These are phyloP conservation scores for Vitis hybrid DNA, from an alignment of 177 flowering plant genomes.

Conservation along the genomic window DNA sequence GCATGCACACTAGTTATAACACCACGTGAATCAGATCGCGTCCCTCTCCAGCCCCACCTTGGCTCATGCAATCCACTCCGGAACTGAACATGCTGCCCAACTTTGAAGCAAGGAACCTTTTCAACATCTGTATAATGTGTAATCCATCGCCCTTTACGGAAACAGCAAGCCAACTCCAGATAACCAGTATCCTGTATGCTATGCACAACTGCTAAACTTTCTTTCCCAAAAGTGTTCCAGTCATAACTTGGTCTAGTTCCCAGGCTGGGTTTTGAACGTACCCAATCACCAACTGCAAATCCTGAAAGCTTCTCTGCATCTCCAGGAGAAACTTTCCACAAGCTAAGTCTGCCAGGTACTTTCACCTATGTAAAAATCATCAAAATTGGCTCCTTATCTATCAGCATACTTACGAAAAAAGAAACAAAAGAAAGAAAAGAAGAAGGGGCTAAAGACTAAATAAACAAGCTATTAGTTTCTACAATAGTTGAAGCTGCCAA, in stretches of 20 bases:
- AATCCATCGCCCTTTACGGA: conserved; percentile 72
- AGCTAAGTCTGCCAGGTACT: conserved; percentile 67
- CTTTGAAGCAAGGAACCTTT: conserved; percentile 64
- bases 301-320: conserved; percentile 92
- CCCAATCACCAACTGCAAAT: conserved; percentile 99
- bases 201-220: conserved; percentile 81
- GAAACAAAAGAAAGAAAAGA: neutral
- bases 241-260: conserved; percentile 91
- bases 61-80: conserved; percentile 79
- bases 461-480: neutral
- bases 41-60: conserved; percentile 97
- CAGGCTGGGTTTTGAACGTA: conserved; percentile 77
- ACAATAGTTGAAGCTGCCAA: neutral
- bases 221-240: conserved; percentile 81
- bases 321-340: conserved; percentile 98
- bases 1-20: conserved; percentile 73
- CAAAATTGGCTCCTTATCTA: neutral
- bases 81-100: conserved; percentile 84
- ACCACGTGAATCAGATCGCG: conserved; percentile 65
- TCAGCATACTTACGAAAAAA: neutral
- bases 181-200: conserved; percentile 84
- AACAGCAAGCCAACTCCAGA: conserved; percentile 87
- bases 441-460: neutral
- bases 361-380: conserved; percentile 46
- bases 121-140: conserved; percentile 84